These are phyloP conservation scores for Hondaea fermentalgiana DNA, from an alignment of 108 stramenopile genomes.

Conservation along the genomic window DNA sequence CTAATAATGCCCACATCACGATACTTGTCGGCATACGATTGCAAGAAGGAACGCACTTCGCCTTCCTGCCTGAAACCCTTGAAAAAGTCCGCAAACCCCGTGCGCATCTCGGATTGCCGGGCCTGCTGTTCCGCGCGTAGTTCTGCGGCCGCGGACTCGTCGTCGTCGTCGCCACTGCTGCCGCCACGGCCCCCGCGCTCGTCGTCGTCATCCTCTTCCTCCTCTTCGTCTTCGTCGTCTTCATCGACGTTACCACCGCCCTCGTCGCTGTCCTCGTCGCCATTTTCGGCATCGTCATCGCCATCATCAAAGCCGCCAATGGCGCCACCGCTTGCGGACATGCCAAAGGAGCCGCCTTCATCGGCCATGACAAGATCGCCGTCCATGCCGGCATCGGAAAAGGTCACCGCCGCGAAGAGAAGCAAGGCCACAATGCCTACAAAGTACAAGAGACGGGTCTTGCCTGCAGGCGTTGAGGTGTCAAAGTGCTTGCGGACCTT, in stretches of 20 bases:
- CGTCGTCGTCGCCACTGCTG: background rate
- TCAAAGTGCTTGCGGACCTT: background rate
- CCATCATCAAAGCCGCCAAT: background rate
- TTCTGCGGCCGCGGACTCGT: background rate
- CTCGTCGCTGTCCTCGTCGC: background rate
- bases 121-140: slow-evolving; percentile 3
- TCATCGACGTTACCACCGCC: background rate
- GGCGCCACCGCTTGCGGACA: background rate
- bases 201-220: background rate
- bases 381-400: background rate
- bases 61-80: background rate
- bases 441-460: background rate
- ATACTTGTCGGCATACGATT: background rate
- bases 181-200: background rate
- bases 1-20: background rate
- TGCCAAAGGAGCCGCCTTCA: background rate
- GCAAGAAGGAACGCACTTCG: background rate
- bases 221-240: background rate
- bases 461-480: background rate
- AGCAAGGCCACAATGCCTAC: background rate
- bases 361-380: background rate
- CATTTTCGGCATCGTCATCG: background rate
- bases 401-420: background rate
- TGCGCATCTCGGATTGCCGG: background rate
- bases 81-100: background rate